phyloP scores from a whole-genome alignment of 2,329 filamentous ascomycete species.

The Ambrosiella xylebori region DNA sequence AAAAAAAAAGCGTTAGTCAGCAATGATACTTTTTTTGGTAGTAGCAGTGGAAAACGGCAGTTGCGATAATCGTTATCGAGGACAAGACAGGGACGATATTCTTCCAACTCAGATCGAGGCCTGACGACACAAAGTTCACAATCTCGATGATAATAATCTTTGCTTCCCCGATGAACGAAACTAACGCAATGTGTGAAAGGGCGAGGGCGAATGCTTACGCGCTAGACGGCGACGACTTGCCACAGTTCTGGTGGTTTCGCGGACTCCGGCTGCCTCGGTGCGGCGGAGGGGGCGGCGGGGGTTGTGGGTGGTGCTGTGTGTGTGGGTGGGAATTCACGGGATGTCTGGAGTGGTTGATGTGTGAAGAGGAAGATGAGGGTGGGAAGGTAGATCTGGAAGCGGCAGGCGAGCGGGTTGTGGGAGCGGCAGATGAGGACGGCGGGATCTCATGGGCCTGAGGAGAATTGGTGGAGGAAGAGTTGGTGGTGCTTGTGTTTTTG shows the following conservation, averaged over 20 bases:
- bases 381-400: slow-evolving; percentile 33
- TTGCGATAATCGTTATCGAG: not conserved
- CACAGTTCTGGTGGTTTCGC: slow-evolving; percentile 17
- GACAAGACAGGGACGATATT: too few species aligned
- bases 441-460: slow-evolving; percentile 22
- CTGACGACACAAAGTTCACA: too few species aligned
- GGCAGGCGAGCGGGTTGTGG: slow-evolving; percentile 26
- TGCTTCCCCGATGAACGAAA: too few species aligned
- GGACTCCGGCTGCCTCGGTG: slow-evolving; percentile 14
- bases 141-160: too few species aligned
- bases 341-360: slow-evolving; percentile 14
- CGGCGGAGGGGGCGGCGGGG: not conserved
- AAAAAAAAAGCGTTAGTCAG: slow-evolving; percentile 16
- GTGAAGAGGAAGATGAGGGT: slow-evolving; percentile 31
- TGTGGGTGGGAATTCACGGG: not conserved
- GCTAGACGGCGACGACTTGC: slow-evolving; percentile 41
- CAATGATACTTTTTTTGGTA: not conserved
- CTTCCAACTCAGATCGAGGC: too few species aligned
- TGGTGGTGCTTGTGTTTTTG: slow-evolving; percentile 1
- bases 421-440: slow-evolving; percentile 17
- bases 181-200: not conserved
- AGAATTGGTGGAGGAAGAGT: too few species aligned
- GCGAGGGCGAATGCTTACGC: slow-evolving; percentile 31
- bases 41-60: not conserved
- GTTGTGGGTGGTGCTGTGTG: slow-evolving; percentile 1